phyloP scores from a whole-genome alignment of 176 grass and related monocot genomes.

The Aechmea fasciata region DNA sequence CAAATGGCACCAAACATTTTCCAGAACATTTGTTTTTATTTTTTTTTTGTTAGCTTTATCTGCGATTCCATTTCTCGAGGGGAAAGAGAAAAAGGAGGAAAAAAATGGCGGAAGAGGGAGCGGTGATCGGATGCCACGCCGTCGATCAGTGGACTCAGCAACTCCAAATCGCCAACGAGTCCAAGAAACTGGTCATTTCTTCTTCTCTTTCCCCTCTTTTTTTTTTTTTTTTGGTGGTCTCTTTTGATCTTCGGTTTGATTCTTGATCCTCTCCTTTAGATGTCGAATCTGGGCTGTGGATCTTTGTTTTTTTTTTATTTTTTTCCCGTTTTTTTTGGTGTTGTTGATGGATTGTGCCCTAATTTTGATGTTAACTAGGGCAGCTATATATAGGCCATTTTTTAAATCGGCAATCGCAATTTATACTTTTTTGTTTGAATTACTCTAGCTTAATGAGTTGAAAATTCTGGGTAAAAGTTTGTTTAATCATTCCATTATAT shows the following conservation, averaged over 20 bases:
- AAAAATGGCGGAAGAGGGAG: constrained; percentile 51
- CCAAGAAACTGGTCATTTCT: constrained; percentile 42
- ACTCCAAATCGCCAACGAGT: constrained; percentile 28
- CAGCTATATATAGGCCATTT: too few relatives aligned
- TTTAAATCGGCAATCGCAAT: too few relatives aligned
- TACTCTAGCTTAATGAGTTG: too few relatives aligned
- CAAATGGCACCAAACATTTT: too few relatives aligned
- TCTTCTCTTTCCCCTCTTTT: too few relatives aligned
- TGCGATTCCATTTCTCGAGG: background rate
- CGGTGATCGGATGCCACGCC: constrained; percentile 65
- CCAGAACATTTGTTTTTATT: too few relatives aligned
- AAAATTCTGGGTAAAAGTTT: too few relatives aligned
- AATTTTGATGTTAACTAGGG: background rate
- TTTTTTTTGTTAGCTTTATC: too few relatives aligned
- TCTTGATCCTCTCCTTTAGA: background rate
- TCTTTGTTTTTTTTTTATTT: background rate
- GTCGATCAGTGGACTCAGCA: constrained; percentile 29
- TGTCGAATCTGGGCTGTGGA: background rate
- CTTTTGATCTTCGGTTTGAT: background rate
- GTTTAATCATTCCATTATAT: too few relatives aligned
- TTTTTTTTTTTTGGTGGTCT: background rate
- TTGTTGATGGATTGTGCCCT: background rate
- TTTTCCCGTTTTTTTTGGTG: too few relatives aligned
- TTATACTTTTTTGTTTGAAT: too few relatives aligned
- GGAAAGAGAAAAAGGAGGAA: background rate